phyloP scores from a whole-genome alignment of 2,329 filamentous ascomycete species.

The Talaromyces pinophilus region DNA sequence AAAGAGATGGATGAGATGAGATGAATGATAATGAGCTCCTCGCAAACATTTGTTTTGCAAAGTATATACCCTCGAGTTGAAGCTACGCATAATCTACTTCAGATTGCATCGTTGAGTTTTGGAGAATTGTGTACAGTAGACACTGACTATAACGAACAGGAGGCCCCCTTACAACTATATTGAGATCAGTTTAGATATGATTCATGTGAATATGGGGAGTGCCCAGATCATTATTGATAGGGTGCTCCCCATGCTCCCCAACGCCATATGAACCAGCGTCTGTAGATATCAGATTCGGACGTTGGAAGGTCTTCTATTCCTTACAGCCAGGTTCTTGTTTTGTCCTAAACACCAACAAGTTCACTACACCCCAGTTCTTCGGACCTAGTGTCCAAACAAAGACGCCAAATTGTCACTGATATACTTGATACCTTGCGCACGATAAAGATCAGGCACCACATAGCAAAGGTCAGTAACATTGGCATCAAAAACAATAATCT shows the following conservation, averaged over 20 bases:
- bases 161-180: too few species aligned
- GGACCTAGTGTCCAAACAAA: background rate
- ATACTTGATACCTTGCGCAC: background rate
- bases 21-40: conserved; percentile 49
- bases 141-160: too few species aligned
- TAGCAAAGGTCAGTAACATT: background rate
- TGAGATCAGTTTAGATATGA: too few species aligned
- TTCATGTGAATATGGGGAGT: too few species aligned
- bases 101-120: conserved; percentile 8
- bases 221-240: too few species aligned
- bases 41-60: conserved; percentile 39
- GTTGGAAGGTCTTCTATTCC: background rate
- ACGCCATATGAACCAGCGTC: too few species aligned
- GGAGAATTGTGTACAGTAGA: background rate
- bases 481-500: background rate
- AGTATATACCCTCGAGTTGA: conserved; percentile 54
- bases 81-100: conserved; percentile 42
- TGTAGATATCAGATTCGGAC: too few species aligned
- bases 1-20: conserved; percentile 31
- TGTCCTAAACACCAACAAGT: too few species aligned
- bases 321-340: background rate
- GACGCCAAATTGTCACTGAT: background rate
- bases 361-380: too few species aligned
- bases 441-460: too few species aligned
- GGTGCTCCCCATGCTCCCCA: too few species aligned